phyloP scores from a whole-genome alignment of 208 protist genomes.

The Trypanosoma brucei region DNA sequence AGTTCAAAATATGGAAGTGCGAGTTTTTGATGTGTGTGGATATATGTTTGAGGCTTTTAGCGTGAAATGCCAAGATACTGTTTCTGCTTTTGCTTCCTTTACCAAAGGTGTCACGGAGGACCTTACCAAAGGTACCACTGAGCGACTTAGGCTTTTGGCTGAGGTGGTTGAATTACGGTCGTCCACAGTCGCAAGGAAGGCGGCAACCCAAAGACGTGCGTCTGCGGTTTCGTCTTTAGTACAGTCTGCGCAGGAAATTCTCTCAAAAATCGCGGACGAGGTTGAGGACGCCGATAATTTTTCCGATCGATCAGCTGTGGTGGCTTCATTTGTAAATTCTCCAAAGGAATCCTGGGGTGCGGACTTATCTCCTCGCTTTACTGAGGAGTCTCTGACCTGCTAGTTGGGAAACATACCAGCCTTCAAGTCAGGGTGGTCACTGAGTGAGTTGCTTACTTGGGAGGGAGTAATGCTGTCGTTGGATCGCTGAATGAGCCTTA shows the following conservation, averaged over 20 bases:
- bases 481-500: too few species aligned
- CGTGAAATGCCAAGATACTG: constrained; percentile 24
- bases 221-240: constrained; percentile 11
- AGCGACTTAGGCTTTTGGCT: constrained; percentile 4
- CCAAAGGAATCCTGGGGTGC: background rate
- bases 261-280: constrained; percentile 1
- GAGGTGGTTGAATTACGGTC: constrained; percentile 30
- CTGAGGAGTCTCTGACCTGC: too few species aligned
- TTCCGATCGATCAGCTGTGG: background rate
- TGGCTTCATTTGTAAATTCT: background rate
- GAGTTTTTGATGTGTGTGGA: constrained; percentile 14
- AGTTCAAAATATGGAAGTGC: constrained; percentile 22
- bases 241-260: constrained; percentile 8
- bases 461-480: too few species aligned
- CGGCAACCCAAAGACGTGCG: background rate
- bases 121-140: constrained; percentile 17
- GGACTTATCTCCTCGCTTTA: too few species aligned
- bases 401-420: too few species aligned
- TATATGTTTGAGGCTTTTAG: constrained; percentile 31
- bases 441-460: too few species aligned
- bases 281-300: background rate
- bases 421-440: too few species aligned
- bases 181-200: background rate
- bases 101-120: constrained; percentile 13
- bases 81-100: constrained; percentile 25